These are phyloP conservation scores for Epichloe amarillans DNA, from an alignment of 2,329 filamentous ascomycete species.

Conservation along the genomic window DNA sequence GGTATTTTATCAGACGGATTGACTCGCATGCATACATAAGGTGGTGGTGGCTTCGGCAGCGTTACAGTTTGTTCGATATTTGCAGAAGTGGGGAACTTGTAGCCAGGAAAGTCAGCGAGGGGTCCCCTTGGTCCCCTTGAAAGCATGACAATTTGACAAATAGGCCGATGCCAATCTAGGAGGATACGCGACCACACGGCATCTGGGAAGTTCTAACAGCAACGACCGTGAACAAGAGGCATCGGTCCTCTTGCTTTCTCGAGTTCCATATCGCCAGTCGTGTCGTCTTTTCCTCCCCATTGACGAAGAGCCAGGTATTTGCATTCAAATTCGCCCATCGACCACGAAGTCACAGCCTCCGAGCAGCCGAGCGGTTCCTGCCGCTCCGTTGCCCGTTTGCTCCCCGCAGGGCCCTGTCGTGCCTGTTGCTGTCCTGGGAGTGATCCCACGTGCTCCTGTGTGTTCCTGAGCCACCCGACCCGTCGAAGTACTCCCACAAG, in stretches of 20 bases:
- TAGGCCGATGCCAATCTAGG: neutral
- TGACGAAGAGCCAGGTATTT: neutral
- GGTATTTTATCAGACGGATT: neutral
- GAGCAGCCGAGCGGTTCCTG: constrained; percentile 2
- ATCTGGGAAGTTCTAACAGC: constrained; percentile 8
- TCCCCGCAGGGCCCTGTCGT: constrained; percentile 3
- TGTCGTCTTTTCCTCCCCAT: neutral
- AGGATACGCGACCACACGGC: constrained; percentile 16
- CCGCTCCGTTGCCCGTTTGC: constrained; percentile 8
- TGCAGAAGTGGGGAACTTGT: no score
- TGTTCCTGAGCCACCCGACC: neutral
- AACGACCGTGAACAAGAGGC: constrained; percentile 4
- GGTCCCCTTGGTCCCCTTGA: no score
- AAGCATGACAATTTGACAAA: no score
- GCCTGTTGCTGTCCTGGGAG: neutral
- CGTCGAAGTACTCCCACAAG: constrained; percentile 5
- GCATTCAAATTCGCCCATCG: constrained; percentile 3
- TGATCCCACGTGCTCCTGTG: neutral
- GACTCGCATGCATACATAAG: neutral
- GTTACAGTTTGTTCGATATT: neutral
- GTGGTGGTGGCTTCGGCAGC: neutral
- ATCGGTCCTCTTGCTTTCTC: constrained; percentile 1
- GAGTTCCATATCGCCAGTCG: neutral
- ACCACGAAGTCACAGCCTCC: neutral
- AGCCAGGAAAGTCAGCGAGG: no score